Base-by-base conservation (phyloP, 306 rosid genomes). In the Trichosanthes cucumerina region DNA sequence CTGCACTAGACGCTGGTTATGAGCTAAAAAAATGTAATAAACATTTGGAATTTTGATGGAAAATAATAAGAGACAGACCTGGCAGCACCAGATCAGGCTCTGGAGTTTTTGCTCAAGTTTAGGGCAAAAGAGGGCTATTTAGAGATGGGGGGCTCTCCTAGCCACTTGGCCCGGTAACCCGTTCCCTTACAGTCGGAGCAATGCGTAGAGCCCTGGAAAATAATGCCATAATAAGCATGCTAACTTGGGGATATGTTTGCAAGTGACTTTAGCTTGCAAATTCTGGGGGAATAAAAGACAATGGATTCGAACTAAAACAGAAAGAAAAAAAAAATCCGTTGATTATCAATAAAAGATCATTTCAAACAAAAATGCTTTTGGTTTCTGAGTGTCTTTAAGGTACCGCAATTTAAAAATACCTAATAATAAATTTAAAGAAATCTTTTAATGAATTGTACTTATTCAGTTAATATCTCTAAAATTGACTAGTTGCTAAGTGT, bases 91-190 rank as follows among this genome's bases (percentile, higher is more conserved):
- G 4, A 80, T 7, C 9, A 50, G 16, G 13, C 43, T 15, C 24
- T 78, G 6, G 73, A 43, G 11, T 23, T 58, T 12, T 58, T 23
- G 46, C 6, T 50, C 18, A 14, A n/a, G 8, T 39, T 3, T 31
- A 1, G 9, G 78, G 52, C 9, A 1, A 70, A 78, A 23, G 34
- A 38, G 54, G 39, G 62, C 90, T 85, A 86, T 81, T 88, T 74
- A 52, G 90, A 80, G 72, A 87, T 76, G 54, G 97, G 96, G 71
- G 97, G 98, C 79, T 92, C 91, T 68, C 89, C 96, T 78, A 96
- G 83, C 99, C 99, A 96, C 82, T 82, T 89, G 50, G 89, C 93
- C 69, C 87, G 84, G 78, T 87, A 86, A 21, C 92, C 92, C 4
- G 92, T 88, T 18, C 92, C 92, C 72, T 88, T 86, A 44, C 92